phyloP scores from a whole-genome alignment of 2,329 filamentous ascomycete genomes.

The Fusarium heterosporum region DNA sequence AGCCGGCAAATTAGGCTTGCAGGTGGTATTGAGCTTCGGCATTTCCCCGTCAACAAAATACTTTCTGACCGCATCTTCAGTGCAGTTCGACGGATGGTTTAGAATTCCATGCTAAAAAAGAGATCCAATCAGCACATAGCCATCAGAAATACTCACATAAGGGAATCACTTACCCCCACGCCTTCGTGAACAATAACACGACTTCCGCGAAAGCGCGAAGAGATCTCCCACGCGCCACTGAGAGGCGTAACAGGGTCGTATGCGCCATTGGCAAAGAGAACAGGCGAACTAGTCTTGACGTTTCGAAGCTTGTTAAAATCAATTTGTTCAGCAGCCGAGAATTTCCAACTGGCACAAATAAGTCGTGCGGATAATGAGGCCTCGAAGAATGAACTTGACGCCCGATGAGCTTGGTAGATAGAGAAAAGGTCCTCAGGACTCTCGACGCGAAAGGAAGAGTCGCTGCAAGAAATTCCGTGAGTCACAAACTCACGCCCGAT shows the following conservation, averaged over 20 bases:
- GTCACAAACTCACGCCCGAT: accelerated
- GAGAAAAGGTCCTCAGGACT: conserved; percentile 7
- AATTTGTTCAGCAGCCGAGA: background rate
- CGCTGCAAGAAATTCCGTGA: background rate
- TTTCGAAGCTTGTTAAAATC: conserved; percentile 3
- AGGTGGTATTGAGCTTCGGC: conserved; percentile 5
- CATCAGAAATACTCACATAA: background rate
- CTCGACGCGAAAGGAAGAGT: background rate
- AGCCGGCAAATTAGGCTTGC: background rate
- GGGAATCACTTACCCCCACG: background rate
- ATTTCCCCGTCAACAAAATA: conserved; percentile 5
- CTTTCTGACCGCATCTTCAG: background rate
- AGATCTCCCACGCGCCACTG: background rate
- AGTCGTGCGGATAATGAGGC: accelerated
- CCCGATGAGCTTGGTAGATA: conserved; percentile 9
- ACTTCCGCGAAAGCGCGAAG: conserved; percentile 3
- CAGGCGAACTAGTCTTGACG: background rate
- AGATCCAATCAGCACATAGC: background rate
- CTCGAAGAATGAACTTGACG: background rate
- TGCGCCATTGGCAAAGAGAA: conserved; percentile 1
- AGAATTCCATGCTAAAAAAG: background rate
- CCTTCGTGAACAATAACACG: conserved; percentile 15
- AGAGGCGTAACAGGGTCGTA: background rate
- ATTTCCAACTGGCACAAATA: background rate
- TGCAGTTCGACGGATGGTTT: conserved; percentile 8